A percentile compares a stretch with the other conserved stretches of the same genome.
Evolutionary conservation across 1,284 basidiomycete species (phyloP).

Genomic region (Cutaneotrichosporon sp.): DNA sequence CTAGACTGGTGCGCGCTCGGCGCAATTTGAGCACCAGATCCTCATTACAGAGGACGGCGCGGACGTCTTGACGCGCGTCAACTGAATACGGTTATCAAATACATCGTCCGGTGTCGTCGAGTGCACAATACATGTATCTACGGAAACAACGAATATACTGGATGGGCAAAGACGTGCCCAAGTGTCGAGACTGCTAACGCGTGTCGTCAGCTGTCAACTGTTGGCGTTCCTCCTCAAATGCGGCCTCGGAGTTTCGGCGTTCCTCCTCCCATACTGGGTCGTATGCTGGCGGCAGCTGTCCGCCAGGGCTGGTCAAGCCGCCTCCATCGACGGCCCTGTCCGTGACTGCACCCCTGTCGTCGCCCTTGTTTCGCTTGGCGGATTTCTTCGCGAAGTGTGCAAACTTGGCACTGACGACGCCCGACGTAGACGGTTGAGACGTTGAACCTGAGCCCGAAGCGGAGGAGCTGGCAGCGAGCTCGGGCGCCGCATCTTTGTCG

Average conservation of each 20-base stretch:
- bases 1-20: conserved; percentile 63
- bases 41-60: conserved; percentile 69
- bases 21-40: conserved; percentile 82
- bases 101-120: no score
- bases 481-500: no score
- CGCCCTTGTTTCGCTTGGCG: no score
- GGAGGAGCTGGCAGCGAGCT: background rate
- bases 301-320: background rate
- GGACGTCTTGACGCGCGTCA: conserved; percentile 56
- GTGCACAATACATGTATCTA: background rate
- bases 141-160: no score
- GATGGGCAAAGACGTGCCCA: no score
- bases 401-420: background rate
- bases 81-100: background rate
- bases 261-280: background rate
- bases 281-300: background rate
- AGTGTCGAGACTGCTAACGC: no score
- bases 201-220: background rate
- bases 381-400: background rate
- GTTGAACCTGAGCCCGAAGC: no score
- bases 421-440: background rate
- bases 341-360: background rate
- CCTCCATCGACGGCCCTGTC: background rate
- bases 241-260: background rate
- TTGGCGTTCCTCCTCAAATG: background rate